Evolutionary conservation across 805 yeast genomes (phyloP).

Genomic region (Yarrowia sp.): DNA sequence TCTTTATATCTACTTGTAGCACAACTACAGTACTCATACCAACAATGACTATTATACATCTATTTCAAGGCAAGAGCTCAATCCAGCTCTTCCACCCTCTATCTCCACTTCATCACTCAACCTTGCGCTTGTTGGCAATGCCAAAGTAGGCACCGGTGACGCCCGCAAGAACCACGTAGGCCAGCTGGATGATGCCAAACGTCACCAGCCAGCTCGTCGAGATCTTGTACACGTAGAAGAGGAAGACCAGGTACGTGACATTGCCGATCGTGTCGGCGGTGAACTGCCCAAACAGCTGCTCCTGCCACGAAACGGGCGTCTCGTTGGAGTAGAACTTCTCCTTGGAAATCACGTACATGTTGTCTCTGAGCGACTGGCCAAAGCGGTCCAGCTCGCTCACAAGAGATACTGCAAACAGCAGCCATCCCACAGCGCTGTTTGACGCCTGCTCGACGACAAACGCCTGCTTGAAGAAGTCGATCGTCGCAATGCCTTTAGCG

Average conservation of each 20-base stretch:
- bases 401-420: not conserved
- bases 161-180: not conserved
- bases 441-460: not conserved
- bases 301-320: slow-evolving; percentile 14
- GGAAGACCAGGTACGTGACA: not conserved
- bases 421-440: not conserved
- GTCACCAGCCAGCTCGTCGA: slow-evolving; percentile 1
- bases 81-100: no score
- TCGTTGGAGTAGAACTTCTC: slow-evolving; percentile 11
- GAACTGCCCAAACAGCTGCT: not conserved
- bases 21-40: no score
- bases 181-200: not conserved
- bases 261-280: not conserved
- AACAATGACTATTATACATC: no score
- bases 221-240: not conserved
- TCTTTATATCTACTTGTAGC: no score
- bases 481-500: not conserved
- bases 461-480: not conserved
- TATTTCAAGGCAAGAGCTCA: no score
- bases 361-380: slow-evolving; percentile 12
- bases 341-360: slow-evolving; percentile 11
- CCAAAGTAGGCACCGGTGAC: slow-evolving; percentile 14
- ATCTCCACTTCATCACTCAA: no score
- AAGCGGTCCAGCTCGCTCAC: not conserved
- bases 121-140: slow-evolving; percentile 5